A percentile compares a stretch with the other conserved stretches of the same genome.
phyloP scores from a whole-genome alignment of 208 protist species.

The Tetramitus jugosus region DNA sequence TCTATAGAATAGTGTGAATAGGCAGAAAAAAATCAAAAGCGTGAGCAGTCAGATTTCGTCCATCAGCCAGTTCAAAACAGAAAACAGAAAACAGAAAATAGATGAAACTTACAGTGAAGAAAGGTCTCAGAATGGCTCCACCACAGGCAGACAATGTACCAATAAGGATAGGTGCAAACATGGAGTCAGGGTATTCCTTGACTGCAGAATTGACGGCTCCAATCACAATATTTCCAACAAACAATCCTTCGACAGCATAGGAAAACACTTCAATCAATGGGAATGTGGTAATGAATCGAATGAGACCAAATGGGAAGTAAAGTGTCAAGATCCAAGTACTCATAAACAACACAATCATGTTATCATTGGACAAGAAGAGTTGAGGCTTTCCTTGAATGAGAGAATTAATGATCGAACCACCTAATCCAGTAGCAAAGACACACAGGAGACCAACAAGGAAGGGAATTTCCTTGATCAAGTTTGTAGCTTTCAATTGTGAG shows the following conservation, averaged over 20 bases:
- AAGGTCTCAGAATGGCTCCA: background rate
- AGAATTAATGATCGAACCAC: background rate
- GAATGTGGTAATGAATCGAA: background rate
- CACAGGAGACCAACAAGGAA: background rate
- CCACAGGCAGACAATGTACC: background rate
- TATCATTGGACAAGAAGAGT: slow-evolving; percentile 1
- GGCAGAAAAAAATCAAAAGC: no score
- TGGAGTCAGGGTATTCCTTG: background rate
- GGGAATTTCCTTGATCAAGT: background rate
- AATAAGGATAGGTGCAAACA: slow-evolving; percentile 7
- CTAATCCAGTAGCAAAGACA: background rate
- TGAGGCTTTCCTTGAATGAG: background rate
- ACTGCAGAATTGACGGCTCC: background rate
- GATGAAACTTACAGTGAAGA: no score
- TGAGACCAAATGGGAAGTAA: background rate
- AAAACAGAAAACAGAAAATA: no score
- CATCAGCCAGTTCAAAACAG: no score
- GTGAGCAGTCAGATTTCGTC: no score
- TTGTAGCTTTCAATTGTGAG: background rate
- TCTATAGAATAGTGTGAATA: background rate
- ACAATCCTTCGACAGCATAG: background rate
- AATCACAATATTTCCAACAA: slow-evolving; percentile 7
- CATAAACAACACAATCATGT: background rate
- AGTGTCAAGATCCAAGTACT: background rate
- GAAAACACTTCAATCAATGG: background rate